Percentiles rank a stretch among this genome's conserved stretches.
Evolutionary conservation across 306 rosid species (phyloP).

Genomic region (Cajanus cajan): DNA sequence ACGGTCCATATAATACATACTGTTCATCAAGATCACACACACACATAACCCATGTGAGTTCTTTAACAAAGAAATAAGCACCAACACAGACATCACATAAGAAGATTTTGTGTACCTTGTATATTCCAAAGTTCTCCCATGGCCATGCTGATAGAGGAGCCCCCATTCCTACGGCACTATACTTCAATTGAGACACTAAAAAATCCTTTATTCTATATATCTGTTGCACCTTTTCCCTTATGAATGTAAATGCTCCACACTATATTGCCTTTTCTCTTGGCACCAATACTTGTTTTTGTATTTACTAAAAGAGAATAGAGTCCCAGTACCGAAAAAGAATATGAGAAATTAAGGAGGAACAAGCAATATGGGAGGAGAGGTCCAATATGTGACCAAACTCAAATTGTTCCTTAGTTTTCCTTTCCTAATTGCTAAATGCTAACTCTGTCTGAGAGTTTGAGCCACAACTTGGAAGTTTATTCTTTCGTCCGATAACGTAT

Average conservation of each 20-base stretch:
- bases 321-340: not conserved
- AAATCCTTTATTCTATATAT: not conserved
- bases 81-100: not conserved
- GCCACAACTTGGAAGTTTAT: not conserved
- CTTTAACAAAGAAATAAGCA: not conserved
- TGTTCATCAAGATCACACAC: not conserved
- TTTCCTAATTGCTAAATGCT: not conserved
- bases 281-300: not conserved
- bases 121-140: slow-evolving; percentile 73
- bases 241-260: not conserved
- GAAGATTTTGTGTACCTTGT: slow-evolving; percentile 51
- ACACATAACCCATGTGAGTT: not conserved
- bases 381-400: not conserved
- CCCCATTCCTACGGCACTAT: slow-evolving; percentile 44
- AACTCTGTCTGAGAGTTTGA: not conserved
- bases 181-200: not conserved
- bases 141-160: slow-evolving; percentile 84
- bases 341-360: slow-evolving; percentile 12
- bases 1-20: slow-evolving; percentile 73
- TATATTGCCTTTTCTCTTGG: not conserved
- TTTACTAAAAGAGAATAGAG: not conserved
- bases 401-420: not conserved
- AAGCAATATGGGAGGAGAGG: not conserved
- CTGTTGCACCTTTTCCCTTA: not conserved
- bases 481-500: not conserved